A percentile compares a stretch with the other conserved stretches of the same genome.
These are phyloP conservation scores for Arthrobotrys musiformis DNA, from an alignment of 2,329 filamentous ascomycete genomes.

Conservation along the genomic window DNA sequence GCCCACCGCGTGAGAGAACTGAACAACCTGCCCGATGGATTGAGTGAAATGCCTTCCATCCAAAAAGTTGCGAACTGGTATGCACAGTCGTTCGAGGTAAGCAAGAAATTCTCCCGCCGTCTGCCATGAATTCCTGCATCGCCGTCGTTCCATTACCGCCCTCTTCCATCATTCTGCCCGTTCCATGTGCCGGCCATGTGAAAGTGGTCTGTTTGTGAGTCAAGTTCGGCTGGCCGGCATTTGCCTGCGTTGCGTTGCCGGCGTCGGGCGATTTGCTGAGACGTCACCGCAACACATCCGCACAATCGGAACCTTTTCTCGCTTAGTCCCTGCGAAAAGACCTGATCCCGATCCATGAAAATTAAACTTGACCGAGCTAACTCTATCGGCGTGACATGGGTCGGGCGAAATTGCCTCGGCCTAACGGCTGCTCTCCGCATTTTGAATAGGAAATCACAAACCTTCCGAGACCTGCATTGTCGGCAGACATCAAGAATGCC, in stretches of 20 bases:
- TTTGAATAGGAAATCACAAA: conserved; percentile 84
- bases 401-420: conserved; percentile 56
- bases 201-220: conserved; percentile 49
- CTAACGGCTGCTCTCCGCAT: conserved; percentile 58
- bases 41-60: conserved; percentile 98
- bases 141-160: not conserved
- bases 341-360: conserved; percentile 44
- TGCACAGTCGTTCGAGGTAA: conserved; percentile 97
- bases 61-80: conserved; percentile 97
- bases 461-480: conserved; percentile 80
- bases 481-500: conserved; percentile 76
- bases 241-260: conserved; percentile 46
- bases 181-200: conserved; percentile 38
- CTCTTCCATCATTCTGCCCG: conserved; percentile 14
- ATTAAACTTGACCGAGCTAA: conserved; percentile 32
- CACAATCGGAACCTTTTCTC: conserved; percentile 52
- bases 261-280: conserved; percentile 27
- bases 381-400: conserved; percentile 51
- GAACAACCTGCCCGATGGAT: conserved; percentile 87
- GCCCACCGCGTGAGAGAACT: conserved; percentile 97
- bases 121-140: not conserved
- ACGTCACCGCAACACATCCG: conserved; percentile 50
- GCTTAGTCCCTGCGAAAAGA: conserved; percentile 41
- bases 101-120: conserved; percentile 58
- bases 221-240: conserved; percentile 50